Conservation (phyloP, 2,329 filamentous ascomycete genomes). For the Aspergillus jensenii region DNA sequence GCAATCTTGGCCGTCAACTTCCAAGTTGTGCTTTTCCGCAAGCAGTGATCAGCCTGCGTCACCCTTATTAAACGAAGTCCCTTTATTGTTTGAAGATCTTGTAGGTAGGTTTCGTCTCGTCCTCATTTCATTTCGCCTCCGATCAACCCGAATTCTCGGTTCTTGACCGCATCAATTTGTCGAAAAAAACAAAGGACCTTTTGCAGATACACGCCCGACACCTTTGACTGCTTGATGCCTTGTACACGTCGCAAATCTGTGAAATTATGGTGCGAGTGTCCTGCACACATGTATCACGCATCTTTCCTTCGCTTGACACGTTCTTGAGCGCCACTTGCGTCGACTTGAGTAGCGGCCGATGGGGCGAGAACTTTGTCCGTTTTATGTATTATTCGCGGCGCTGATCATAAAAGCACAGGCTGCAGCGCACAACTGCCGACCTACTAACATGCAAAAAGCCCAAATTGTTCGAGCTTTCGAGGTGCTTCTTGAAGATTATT, state of each 20-base stretch:
- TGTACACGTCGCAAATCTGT: neutral
- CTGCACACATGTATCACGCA: neutral
- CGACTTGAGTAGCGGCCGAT: neutral
- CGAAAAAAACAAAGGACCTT: neutral
- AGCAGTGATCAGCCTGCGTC: neutral
- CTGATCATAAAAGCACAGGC: neutral
- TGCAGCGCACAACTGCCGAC: too few species aligned
- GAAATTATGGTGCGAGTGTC: neutral
- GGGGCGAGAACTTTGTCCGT: neutral
- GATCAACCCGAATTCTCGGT: neutral
- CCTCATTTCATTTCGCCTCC: neutral
- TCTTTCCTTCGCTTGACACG: neutral
- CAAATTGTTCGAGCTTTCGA: neutral
- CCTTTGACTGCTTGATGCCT: neutral
- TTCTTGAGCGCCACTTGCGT: conserved; percentile 3
- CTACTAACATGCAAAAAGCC: neutral
- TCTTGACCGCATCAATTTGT: neutral
- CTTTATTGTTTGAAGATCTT: conserved; percentile 10
- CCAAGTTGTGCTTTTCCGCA: neutral
- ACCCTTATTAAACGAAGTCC: neutral
- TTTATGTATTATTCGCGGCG: neutral
- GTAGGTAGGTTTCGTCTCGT: neutral
- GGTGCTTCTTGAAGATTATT: neutral
- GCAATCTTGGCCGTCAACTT: conserved; percentile 3
- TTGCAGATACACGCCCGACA: neutral